Percentiles rank a stretch among this genome's conserved stretches.
Evolutionary conservation across 2,329 filamentous ascomycete genomes (phyloP).

Genomic region (Nemania abortiva): DNA sequence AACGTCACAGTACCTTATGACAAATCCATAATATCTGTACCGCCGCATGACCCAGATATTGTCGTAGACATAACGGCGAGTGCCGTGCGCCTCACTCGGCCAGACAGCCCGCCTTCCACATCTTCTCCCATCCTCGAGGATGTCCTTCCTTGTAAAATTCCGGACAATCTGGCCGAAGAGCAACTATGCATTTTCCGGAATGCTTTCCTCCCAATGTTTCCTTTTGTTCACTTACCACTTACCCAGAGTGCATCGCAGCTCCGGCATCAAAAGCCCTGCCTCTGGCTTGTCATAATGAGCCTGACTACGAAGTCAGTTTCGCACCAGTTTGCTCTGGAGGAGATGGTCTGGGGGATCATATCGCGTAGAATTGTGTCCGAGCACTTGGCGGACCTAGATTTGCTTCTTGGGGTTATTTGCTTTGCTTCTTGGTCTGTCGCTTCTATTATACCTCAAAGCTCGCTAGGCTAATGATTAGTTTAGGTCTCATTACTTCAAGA

Average conservation of each 20-base stretch:
- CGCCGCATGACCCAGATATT: not conserved
- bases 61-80: not conserved
- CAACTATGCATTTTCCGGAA: not conserved
- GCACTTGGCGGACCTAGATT: slow-evolving; percentile 5
- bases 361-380: slow-evolving; percentile 7
- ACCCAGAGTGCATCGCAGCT: not conserved
- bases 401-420: slow-evolving; percentile 6
- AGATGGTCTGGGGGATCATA: slow-evolving; percentile 4
- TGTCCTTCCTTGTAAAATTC: not conserved
- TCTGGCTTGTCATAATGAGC: slow-evolving; percentile 1
- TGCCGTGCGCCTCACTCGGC: slow-evolving; percentile 3
- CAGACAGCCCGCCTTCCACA: not conserved
- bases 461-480: not conserved
- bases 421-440: slow-evolving; percentile 3
- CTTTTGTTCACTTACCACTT: slow-evolving; percentile 2
- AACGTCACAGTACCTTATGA: not conserved
- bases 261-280: not conserved
- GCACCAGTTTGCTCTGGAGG: not conserved
- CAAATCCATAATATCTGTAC: not conserved
- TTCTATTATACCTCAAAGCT: not conserved
- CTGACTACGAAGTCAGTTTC: slow-evolving; percentile 1
- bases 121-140: not conserved
- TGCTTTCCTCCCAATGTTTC: slow-evolving; percentile 5
- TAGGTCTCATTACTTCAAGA: slow-evolving; percentile 11
- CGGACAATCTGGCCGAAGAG: not conserved